Evolutionary conservation across 176 grass and related monocot genomes (phyloP).

Genomic region (Zea luxurians): DNA sequence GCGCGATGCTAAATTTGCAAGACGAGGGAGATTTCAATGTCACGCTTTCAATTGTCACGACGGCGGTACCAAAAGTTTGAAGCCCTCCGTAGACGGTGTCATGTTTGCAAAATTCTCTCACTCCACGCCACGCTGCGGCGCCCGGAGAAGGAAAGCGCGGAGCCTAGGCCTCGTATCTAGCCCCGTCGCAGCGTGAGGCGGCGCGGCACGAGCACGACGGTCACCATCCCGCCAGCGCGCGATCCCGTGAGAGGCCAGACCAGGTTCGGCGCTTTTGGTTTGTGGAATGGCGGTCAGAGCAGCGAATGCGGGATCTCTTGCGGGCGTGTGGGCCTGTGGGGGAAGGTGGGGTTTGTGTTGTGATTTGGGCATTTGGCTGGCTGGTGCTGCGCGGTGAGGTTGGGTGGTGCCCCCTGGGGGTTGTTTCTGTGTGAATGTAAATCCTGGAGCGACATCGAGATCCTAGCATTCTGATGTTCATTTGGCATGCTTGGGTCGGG

Average conservation of each 20-base stretch:
- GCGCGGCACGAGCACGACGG: neutral
- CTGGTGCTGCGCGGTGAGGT: neutral
- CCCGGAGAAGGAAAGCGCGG: no score
- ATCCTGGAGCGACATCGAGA: neutral
- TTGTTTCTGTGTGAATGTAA: neutral
- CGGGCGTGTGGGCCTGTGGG: neutral
- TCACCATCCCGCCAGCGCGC: slow-evolving; percentile 3
- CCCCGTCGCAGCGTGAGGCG: neutral
- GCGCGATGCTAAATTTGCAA: no score
- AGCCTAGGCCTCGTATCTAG: neutral
- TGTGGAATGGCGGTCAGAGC: neutral
- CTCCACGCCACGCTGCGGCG: no score
- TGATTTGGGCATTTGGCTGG: neutral
- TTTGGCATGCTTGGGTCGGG: neutral
- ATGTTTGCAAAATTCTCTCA: no score
- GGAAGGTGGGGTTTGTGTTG: neutral
- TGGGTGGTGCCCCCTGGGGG: neutral
- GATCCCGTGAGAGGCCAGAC: neutral
- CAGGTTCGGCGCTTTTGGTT: slow-evolving; percentile 8
- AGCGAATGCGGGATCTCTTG: slow-evolving; percentile 25
- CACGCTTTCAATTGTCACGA: no score
- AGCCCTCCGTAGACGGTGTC: no score
- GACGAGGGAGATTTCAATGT: no score
- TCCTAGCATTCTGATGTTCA: neutral
- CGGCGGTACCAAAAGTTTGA: no score